Evolutionary conservation across 2,329 filamentous ascomycete genomes (phyloP).

Genomic region (Metarhizium brunneum): DNA sequence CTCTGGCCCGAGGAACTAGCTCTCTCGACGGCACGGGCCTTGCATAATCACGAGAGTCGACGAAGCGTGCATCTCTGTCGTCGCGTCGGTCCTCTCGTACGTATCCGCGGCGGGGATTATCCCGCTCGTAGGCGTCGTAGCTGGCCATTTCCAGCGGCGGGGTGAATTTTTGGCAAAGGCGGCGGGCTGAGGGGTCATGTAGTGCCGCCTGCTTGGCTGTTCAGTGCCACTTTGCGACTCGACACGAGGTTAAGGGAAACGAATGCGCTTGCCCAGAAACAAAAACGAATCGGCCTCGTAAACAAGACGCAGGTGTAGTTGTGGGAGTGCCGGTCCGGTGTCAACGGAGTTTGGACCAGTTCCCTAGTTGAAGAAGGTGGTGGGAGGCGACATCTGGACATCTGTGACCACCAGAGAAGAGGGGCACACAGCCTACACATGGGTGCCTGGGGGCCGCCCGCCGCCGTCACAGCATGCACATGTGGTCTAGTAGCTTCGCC

Average conservation of each 20-base stretch:
- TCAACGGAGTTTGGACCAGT: too few relatives aligned
- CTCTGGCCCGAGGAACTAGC: conserved; percentile 49
- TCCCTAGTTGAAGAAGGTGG: too few relatives aligned
- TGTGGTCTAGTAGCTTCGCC: too few relatives aligned
- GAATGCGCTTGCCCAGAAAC: not conserved
- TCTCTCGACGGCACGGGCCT: conserved; percentile 38
- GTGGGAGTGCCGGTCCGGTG: too few relatives aligned
- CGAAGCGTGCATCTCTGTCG: conserved; percentile 42
- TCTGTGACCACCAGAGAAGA: too few relatives aligned
- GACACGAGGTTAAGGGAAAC: not conserved
- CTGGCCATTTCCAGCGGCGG: conserved; percentile 23
- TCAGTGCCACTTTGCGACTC: not conserved
- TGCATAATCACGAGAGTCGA: conserved; percentile 42
- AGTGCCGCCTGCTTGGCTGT: not conserved
- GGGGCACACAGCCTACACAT: too few relatives aligned
- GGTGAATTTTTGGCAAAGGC: not conserved
- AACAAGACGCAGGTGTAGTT: too few relatives aligned
- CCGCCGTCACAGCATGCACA: too few relatives aligned
- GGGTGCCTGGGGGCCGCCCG: too few relatives aligned
- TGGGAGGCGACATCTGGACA: too few relatives aligned
- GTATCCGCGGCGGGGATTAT: conserved; percentile 40
- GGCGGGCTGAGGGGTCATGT: not conserved
- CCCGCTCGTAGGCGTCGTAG: conserved; percentile 47
- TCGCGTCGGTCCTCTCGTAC: conserved; percentile 45
- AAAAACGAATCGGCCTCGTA: too few relatives aligned